Evolutionary conservation across 768 basidiomycete genomes (phyloP).

Genomic region (Naematelia encephala): DNA sequence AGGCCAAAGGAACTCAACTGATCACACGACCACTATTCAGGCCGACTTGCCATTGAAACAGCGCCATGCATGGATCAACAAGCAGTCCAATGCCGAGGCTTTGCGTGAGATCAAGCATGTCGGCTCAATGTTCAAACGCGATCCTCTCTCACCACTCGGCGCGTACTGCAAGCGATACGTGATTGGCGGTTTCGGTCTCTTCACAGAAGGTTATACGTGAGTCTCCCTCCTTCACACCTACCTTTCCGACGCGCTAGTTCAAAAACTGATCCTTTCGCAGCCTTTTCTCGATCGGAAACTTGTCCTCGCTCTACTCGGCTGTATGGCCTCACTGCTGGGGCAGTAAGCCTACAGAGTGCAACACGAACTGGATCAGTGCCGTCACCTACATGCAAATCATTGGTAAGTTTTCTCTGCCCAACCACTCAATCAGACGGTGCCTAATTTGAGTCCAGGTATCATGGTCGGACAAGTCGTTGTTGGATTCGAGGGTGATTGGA

Average conservation of each 20-base stretch:
- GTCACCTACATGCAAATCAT: conserved; percentile 51
- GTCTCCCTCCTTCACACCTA: background rate
- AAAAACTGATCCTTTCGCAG: too few relatives aligned
- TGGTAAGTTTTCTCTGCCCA: conserved; percentile 20
- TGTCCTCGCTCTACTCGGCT: conserved; percentile 46
- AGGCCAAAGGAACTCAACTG: background rate
- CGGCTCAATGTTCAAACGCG: conserved; percentile 49
- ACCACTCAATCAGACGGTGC: too few relatives aligned
- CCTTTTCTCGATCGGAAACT: conserved; percentile 54
- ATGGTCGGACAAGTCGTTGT: conserved; percentile 52
- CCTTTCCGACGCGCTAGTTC: background rate
- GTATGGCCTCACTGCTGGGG: conserved; percentile 52
- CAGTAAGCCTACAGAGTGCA: conserved; percentile 41
- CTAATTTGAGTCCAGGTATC: conserved; percentile 33
- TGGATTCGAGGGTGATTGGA: conserved; percentile 53
- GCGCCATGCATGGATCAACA: conserved; percentile 42
- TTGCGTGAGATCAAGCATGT: conserved; percentile 45
- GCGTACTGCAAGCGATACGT: conserved; percentile 51
- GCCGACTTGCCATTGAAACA: conserved; percentile 49
- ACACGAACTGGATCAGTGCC: conserved; percentile 49
- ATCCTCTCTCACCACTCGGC: conserved; percentile 44
- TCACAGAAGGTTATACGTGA: conserved; percentile 49
- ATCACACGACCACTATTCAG: conserved; percentile 15
- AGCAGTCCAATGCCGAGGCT: conserved; percentile 46
- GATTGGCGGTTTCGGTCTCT: conserved; percentile 49